Base-by-base conservation (phyloP, 2,329 filamentous ascomycete species). In the Laburnicola sp. region DNA sequence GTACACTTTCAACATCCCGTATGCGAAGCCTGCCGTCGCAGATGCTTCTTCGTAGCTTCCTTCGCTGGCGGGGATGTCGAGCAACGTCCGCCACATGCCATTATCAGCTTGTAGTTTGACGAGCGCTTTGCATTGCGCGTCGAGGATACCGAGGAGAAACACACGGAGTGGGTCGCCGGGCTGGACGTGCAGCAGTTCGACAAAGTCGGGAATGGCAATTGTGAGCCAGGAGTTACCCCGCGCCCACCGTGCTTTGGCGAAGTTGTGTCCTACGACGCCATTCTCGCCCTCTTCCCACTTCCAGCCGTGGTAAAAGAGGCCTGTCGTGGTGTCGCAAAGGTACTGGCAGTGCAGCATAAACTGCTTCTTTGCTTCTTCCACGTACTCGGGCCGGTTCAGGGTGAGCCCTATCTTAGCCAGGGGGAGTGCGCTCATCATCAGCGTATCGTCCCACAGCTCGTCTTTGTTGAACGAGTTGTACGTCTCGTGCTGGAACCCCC, bases 371-470 rank as follows among this genome's bases (percentile, higher is more conserved):
- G 88, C 88, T 72, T 93, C 89, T 36, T 84, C 86, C 25, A 92
- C 77, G 66, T 93, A 93, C 58, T 87, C 81, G 0, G 86, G 86
- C 1, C 88, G 77, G 54, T 82, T 78, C 2, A 93, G 79, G 3
- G 91, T 76, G 49, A 85, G 80, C 0, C 89, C 89, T 54, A 91
- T 91, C 75, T 92, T 92, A 16, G 88, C 88, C 16, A 92, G 78
- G 1, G 89, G 89, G 72, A 92, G 75, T 4, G 91, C 88, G 0
- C 87, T 91, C 89, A 93, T 93, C 88, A 93, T 92, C 38, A 93
- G 78, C 4, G 89, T 93, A 68, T 93, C 89, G 60, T 91, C 89
- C 89, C 89, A 93, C 22, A 92, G 78, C 75, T 92, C 86, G 68
- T 89, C 81, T 55, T 85, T 79, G 71, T 93, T 91, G 57, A 82